Conservation (phyloP, 2,329 filamentous ascomycete genomes). For the Daldinia sp. region DNA sequence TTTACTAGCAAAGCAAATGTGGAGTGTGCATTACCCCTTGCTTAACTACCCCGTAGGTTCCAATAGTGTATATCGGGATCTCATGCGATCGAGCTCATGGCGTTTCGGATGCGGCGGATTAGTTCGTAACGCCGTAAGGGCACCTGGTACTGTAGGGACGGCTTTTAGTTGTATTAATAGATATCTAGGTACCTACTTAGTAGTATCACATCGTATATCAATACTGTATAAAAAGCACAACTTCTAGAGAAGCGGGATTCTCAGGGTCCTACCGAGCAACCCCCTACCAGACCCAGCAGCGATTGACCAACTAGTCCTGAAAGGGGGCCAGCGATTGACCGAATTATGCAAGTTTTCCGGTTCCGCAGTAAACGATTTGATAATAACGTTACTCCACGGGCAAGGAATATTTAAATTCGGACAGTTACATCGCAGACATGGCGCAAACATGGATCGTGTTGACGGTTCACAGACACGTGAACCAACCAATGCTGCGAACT, state of each 20-base stretch:
- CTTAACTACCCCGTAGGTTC: not conserved
- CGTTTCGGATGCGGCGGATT: not conserved
- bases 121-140: not conserved
- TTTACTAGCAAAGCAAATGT: not conserved
- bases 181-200: too few relatives aligned
- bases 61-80: not conserved
- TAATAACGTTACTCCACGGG: slow-evolving; percentile 9
- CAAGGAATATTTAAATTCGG: slow-evolving; percentile 5
- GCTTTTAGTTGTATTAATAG: not conserved
- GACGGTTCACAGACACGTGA: slow-evolving; percentile 13
- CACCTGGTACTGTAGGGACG: not conserved
- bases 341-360: not conserved
- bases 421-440: not conserved
- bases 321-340: slow-evolving; percentile 3
- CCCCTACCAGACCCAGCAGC: not conserved
- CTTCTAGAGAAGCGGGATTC: not conserved
- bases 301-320: not conserved
- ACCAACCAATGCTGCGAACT: slow-evolving; percentile 7
- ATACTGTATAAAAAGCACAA: not conserved
- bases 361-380: slow-evolving; percentile 2
- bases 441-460: slow-evolving; percentile 14
- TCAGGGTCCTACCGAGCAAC: not conserved
- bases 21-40: not conserved
- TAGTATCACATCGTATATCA: too few relatives aligned
- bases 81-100: not conserved